These are phyloP conservation scores for Corynascus novoguineensis DNA, from an alignment of 495 filamentous ascomycete species.

Conservation along the genomic window DNA sequence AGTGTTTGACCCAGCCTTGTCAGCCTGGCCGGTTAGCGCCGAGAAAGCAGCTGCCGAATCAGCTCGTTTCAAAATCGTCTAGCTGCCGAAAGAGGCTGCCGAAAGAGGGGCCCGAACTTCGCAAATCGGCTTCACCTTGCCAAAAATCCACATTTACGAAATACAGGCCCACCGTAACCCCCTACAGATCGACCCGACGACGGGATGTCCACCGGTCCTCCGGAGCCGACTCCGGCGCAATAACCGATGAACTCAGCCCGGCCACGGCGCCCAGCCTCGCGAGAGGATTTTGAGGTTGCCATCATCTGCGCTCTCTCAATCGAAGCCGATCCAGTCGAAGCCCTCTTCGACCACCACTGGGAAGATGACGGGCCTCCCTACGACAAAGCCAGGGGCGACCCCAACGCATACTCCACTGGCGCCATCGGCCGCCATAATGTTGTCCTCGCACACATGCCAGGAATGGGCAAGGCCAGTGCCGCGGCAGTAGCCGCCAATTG, in stretches of 20 bases:
- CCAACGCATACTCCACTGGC: too few species aligned
- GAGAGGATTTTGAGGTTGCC: slow-evolving; percentile 25
- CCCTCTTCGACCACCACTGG: slow-evolving; percentile 25
- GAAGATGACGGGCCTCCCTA: slow-evolving; percentile 11
- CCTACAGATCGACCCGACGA: neutral
- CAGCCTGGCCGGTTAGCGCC: too few species aligned
- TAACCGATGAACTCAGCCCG: neutral
- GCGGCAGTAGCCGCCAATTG: slow-evolving; percentile 27
- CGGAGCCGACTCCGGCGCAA: too few species aligned
- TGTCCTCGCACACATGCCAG: slow-evolving; percentile 29
- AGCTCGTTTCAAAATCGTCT: too few species aligned
- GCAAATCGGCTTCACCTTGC: neutral
- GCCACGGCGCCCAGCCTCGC: neutral
- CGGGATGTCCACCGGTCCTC: too few species aligned
- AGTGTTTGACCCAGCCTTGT: too few species aligned
- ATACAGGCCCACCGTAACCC: neutral
- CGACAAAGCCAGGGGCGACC: slow-evolving; percentile 20
- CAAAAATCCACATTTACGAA: neutral
- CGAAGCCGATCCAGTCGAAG: slow-evolving; percentile 27
- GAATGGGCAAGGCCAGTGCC: slow-evolving; percentile 32
- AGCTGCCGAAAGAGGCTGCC: too few species aligned
- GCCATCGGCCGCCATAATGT: slow-evolving; percentile 34
- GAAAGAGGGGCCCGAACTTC: neutral
- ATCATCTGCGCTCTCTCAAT: slow-evolving; percentile 32
- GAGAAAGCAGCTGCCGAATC: too few species aligned